A percentile compares a stretch with the other conserved stretches of the same genome.
phyloP scores from a whole-genome alignment of 192 early-diverging fungal genomes.

The Coemansia sp. region DNA sequence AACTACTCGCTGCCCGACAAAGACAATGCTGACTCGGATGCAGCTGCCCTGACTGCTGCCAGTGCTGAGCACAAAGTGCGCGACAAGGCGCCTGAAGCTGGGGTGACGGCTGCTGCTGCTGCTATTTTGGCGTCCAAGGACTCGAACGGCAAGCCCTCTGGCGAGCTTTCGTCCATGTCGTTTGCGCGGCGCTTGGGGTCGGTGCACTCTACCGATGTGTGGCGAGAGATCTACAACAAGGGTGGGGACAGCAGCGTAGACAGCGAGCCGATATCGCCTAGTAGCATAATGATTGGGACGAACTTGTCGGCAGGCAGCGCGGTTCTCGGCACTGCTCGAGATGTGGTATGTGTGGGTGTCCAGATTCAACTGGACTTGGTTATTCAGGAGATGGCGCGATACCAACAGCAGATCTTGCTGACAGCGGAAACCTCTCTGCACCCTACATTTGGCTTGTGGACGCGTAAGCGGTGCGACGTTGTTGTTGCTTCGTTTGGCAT shows the following conservation, averaged over 20 bases:
- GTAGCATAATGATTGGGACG: slow-evolving; percentile 28
- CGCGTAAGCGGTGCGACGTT: slow-evolving; percentile 67
- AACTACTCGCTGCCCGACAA: slow-evolving; percentile 6
- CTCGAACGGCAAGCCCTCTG: background rate
- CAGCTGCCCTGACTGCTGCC: background rate
- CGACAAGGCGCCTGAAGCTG: background rate
- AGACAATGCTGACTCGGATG: background rate
- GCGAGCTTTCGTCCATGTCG: slow-evolving; percentile 11
- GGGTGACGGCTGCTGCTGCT: background rate
- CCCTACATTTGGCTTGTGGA: slow-evolving; percentile 56
- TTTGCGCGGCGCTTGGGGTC: slow-evolving; percentile 38
- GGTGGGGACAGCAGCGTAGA: background rate
- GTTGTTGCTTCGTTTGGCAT: slow-evolving; percentile 82
- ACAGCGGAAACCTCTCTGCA: slow-evolving; percentile 9
- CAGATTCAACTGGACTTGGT: slow-evolving; percentile 79
- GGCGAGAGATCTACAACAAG: slow-evolving; percentile 39
- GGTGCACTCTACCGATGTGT: slow-evolving; percentile 37
- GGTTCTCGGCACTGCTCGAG: slow-evolving; percentile 34
- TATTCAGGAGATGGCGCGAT: slow-evolving; percentile 60
- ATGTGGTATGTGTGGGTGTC: slow-evolving; percentile 70
- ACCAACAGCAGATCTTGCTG: slow-evolving; percentile 51
- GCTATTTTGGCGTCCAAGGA: background rate
- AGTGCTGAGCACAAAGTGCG: slow-evolving; percentile 14
- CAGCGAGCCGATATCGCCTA: background rate
- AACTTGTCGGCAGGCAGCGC: slow-evolving; percentile 41